Base-by-base conservation (phyloP, 306 rosid species). In the Hippophae rhamnoides region DNA sequence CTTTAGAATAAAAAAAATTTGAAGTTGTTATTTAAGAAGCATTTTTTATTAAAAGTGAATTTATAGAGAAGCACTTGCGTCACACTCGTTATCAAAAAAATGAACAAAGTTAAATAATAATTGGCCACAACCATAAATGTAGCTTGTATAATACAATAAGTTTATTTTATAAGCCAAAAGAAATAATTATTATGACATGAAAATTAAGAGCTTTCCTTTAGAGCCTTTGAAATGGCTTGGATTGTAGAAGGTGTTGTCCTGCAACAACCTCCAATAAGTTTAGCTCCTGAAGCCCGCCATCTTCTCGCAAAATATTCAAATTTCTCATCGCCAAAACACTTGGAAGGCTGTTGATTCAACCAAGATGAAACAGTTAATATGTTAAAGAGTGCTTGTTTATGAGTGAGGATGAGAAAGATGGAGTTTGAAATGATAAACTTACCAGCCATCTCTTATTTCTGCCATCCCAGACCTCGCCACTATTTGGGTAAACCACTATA, bases 391-490 rank as follows among this genome's bases (percentile, higher is more conserved):
- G 8, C 53, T 5, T 8, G 2, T 12, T 49, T 31, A 5, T 31
- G 38, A 31, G 38, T 31, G 38, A 31, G 38, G 5, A 2, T 31
- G 38, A 31, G 3, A 31, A 4, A 31, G 38, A 31, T 2, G 38
- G 38, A 31, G 2, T 2, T 31, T 31, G 38, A 31, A 31, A 31
- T 31, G 3, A 31, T 31, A 0, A 41, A 79, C 94, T 84, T 61
- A 86, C 97, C 67, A 84, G 76, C 97, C 97, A 90, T 74, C 73
- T 73, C 75, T 90, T 90, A 55, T 84, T 86, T 66, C 51, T 84
- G 52, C 90, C 94, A 76, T 86, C 97, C 97, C 97, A 90, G 38
- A 79, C 65, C 56, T 90, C 95, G 11, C 97, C 97, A 47, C 89
- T 90, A 58, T 86, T 90, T 9, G 97, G 95, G 71, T 86, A 90